Evolutionary conservation across 2,329 filamentous ascomycete genomes (phyloP).

Genomic region (Colletotrichum aenigma): DNA sequence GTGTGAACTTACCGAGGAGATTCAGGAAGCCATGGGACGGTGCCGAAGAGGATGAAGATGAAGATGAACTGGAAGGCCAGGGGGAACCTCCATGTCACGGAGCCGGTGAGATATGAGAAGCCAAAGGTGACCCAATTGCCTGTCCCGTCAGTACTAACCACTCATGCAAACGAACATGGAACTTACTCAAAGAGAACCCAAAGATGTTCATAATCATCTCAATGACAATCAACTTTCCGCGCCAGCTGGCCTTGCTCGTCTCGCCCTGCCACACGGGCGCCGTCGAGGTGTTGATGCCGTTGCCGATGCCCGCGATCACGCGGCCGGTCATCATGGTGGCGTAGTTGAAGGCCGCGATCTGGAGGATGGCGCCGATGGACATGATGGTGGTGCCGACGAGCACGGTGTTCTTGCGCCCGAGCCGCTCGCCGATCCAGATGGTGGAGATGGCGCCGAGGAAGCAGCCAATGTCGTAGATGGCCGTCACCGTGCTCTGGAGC

Average conservation of each 20-base stretch:
- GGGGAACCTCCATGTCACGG: conserved; percentile 44
- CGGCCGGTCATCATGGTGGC: conserved; percentile 47
- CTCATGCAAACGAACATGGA: too few relatives aligned
- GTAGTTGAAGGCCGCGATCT: conserved; percentile 36
- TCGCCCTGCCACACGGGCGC: conserved; percentile 42
- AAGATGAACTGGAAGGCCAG: conserved; percentile 49
- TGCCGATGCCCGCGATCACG: conserved; percentile 53
- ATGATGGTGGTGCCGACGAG: conserved; percentile 35
- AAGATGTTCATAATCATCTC: conserved; percentile 35
- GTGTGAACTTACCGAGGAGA: conserved; percentile 28
- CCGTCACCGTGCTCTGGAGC: conserved; percentile 52
- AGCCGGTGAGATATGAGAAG: conserved; percentile 34
- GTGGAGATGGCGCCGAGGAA: conserved; percentile 53
- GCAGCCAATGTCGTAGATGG: conserved; percentile 64
- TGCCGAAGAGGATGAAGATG: conserved; percentile 31
- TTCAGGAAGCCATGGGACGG: conserved; percentile 33
- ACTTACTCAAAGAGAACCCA: conserved; percentile 29
- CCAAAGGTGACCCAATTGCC: conserved; percentile 43
- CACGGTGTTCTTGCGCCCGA: conserved; percentile 37
- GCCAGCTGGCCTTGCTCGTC: conserved; percentile 33
- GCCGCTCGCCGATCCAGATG: conserved; percentile 34
- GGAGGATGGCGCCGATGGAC: conserved; percentile 36
- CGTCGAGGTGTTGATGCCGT: conserved; percentile 41
- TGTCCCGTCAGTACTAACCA: background rate
- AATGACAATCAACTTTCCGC: conserved; percentile 35